These are phyloP conservation scores for Trichoderma endophyticum DNA, from an alignment of 2,329 filamentous ascomycete species.

Conservation along the genomic window DNA sequence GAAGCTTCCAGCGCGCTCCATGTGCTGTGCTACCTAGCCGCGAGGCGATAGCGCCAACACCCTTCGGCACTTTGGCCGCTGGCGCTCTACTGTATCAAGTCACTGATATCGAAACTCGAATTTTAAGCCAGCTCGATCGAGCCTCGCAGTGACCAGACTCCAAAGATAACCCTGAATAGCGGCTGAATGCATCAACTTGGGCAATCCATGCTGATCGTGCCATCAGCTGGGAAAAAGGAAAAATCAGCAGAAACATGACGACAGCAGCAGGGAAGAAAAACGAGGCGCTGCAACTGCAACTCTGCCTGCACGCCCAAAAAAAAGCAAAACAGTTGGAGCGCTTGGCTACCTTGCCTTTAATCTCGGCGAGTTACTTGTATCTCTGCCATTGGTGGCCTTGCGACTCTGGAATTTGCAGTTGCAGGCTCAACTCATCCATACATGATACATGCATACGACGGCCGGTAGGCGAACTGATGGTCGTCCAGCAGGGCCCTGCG, in stretches of 20 bases:
- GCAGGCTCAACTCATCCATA: background rate
- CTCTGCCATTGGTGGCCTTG: conserved; percentile 9
- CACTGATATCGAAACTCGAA: no score
- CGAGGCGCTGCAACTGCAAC: background rate
- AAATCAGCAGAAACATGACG: background rate
- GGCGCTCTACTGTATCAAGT: background rate
- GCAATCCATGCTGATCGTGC: background rate
- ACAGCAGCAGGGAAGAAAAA: background rate
- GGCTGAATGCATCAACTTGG: background rate
- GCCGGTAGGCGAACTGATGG: background rate
- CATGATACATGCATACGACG: background rate
- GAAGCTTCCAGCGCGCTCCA: background rate
- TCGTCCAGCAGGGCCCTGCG: background rate
- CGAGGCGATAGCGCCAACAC: background rate
- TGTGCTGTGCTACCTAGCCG: background rate
- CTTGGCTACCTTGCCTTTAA: background rate
- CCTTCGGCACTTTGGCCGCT: background rate
- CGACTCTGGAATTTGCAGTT: background rate
- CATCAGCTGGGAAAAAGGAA: background rate
- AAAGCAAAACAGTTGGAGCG: background rate
- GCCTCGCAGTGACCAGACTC: background rate
- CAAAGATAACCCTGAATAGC: background rate
- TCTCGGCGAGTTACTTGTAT: background rate
- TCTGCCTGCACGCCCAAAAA: background rate
- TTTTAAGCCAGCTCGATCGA: background rate